phyloP scores from a whole-genome alignment of 2,329 filamentous ascomycete species.

The Colletotrichum spaethianum region DNA sequence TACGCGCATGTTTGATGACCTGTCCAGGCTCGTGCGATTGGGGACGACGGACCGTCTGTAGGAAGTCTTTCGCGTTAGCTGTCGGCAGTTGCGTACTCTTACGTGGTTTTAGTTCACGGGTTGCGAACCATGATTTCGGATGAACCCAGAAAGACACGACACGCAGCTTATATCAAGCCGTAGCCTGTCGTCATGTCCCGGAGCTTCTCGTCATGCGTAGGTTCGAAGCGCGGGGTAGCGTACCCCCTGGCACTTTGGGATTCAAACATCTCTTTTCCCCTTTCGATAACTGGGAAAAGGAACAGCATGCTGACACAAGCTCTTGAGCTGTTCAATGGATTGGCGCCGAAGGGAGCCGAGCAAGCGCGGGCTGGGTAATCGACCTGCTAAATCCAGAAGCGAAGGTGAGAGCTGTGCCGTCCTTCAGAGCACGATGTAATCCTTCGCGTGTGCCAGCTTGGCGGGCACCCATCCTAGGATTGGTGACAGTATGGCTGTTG shows the following conservation, averaged over 20 bases:
- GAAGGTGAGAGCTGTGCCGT: not conserved
- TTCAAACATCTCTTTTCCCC: not conserved
- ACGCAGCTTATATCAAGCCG: not conserved
- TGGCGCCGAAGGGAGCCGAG: not conserved
- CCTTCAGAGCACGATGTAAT: not conserved
- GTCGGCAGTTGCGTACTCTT: not conserved
- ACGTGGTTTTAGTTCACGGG: not conserved
- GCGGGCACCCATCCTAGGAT: not conserved
- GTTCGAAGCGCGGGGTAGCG: constrained; percentile 7
- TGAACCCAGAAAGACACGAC: not conserved
- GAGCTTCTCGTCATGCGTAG: not conserved
- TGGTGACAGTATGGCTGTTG: not conserved
- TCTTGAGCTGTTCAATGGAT: not conserved
- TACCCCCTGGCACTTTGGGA: not conserved
- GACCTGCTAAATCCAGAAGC: not conserved
- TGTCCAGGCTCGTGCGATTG: not conserved
- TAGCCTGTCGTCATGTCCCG: not conserved
- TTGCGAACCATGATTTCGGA: not conserved
- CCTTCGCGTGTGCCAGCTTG: not conserved
- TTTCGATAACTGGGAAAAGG: not conserved
- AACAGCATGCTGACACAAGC: not conserved
- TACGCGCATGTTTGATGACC: constrained; percentile 17
- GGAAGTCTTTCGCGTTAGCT: not conserved
- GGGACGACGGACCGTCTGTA: too few species aligned
- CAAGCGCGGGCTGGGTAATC: not conserved